A percentile compares a stretch with the other conserved stretches of the same genome.
Conservation (phyloP, 345 rosid species). For the Brassica juncea region DNA sequence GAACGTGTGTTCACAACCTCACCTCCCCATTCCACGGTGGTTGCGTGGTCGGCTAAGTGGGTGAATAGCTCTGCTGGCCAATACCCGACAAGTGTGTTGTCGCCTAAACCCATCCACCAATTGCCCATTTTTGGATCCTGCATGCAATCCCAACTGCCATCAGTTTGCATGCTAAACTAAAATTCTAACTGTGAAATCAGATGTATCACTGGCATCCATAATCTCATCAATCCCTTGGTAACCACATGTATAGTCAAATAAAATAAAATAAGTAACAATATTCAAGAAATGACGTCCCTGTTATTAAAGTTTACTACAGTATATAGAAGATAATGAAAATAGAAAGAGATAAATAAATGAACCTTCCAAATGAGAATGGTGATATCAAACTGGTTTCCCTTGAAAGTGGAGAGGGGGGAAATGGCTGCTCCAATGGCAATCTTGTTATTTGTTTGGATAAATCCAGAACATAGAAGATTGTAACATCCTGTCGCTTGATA, state of each 20-base stretch:
- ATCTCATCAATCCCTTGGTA: not conserved
- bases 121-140: constrained; percentile 91
- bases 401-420: constrained; percentile 74
- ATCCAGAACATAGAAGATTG: constrained; percentile 91
- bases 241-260: not conserved
- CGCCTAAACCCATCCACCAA: constrained; percentile 99
- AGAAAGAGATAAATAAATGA: not conserved
- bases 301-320: not conserved
- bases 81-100: constrained; percentile 79
- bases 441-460: constrained; percentile 89
- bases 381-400: constrained; percentile 77
- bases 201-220: not conserved
- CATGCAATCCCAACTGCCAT: constrained; percentile 12
- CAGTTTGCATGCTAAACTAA: not conserved
- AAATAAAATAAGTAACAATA: not conserved
- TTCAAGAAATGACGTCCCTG: not conserved
- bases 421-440: constrained; percentile 99
- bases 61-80: constrained; percentile 98
- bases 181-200: not conserved
- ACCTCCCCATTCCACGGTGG: constrained; percentile 98
- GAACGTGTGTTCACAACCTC: constrained; percentile 91
- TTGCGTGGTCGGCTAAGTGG: constrained; percentile 81
- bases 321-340: not conserved
- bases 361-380: constrained; percentile 98
- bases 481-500: constrained; percentile 98